Evolutionary conservation across 2,329 filamentous ascomycete genomes (phyloP).

Genomic region (Fusarium odoratissimum): DNA sequence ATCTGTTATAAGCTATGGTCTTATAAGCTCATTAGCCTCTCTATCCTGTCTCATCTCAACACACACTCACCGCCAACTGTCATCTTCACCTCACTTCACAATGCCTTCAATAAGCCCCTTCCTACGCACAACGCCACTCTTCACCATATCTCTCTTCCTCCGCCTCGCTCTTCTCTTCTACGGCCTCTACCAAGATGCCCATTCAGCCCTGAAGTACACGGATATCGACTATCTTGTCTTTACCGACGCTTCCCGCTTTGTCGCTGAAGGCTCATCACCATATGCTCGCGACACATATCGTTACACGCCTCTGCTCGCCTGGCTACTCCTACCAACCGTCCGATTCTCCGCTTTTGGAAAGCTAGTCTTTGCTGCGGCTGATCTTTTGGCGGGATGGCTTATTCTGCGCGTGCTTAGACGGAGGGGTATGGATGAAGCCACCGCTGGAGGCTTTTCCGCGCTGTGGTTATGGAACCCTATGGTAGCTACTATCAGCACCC

Average conservation of each 20-base stretch:
- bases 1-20: slow-evolving; percentile 29
- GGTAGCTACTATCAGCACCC: slow-evolving; percentile 96
- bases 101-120: slow-evolving; percentile 45
- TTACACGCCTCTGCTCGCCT: slow-evolving; percentile 93
- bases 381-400: slow-evolving; percentile 86
- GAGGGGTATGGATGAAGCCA: slow-evolving; percentile 58
- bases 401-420: slow-evolving; percentile 61
- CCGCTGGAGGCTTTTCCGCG: slow-evolving; percentile 80
- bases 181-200: slow-evolving; percentile 90
- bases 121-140: slow-evolving; percentile 59
- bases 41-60: slow-evolving; percentile 7
- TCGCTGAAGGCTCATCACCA: slow-evolving; percentile 75
- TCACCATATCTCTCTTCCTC: slow-evolving; percentile 70
- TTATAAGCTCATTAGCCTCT: not conserved
- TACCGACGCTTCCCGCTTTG: slow-evolving; percentile 89
- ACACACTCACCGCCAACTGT: slow-evolving; percentile 42
- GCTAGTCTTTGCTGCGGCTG: slow-evolving; percentile 82
- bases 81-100: slow-evolving; percentile 36
- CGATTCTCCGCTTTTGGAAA: slow-evolving; percentile 88
- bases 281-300: slow-evolving; percentile 95
- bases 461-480: slow-evolving; percentile 98
- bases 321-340: slow-evolving; percentile 84
- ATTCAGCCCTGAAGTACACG: slow-evolving; percentile 95
- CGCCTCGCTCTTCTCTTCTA: slow-evolving; percentile 83
- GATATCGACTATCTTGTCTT: slow-evolving; percentile 99